Evolutionary conservation across 768 basidiomycete species (phyloP).

Genomic region (Phylloporus sp.): DNA sequence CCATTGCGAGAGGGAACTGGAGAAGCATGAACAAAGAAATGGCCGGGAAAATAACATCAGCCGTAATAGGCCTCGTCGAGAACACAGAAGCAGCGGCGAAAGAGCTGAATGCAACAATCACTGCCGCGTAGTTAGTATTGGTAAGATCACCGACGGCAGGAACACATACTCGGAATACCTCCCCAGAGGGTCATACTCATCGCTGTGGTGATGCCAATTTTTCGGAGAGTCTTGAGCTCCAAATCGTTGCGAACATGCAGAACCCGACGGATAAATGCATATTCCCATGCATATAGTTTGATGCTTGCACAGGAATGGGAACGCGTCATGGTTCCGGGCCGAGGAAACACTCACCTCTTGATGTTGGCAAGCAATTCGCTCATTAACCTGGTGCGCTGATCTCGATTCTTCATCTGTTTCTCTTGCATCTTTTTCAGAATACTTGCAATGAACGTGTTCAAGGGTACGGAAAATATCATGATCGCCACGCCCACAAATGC

Average conservation of each 20-base stretch:
- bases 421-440: constrained; percentile 73
- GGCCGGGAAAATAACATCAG: constrained; percentile 93
- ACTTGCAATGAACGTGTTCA: constrained; percentile 69
- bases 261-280: constrained; percentile 77
- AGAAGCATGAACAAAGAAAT: constrained; percentile 87
- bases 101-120: constrained; percentile 78
- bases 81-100: constrained; percentile 67
- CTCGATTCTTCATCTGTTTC: constrained; percentile 90
- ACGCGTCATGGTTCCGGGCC: neutral
- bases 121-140: constrained; percentile 20
- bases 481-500: constrained; percentile 86
- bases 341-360: constrained; percentile 47
- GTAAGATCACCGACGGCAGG: neutral
- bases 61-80: constrained; percentile 67
- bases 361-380: constrained; percentile 92
- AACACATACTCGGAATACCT: constrained; percentile 51
- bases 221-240: constrained; percentile 76
- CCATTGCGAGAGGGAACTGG: constrained; percentile 83
- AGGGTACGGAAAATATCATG: constrained; percentile 77
- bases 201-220: constrained; percentile 74
- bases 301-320: constrained; percentile 46
- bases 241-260: constrained; percentile 75
- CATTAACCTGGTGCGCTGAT: constrained; percentile 81
- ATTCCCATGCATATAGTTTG: constrained; percentile 94
- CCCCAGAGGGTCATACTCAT: constrained; percentile 60